Evolutionary conservation across 192 early-diverging fungal genomes (phyloP), one percentile per base, ranked within the genome.

Genomic region (Piromyces sp.): DNA sequence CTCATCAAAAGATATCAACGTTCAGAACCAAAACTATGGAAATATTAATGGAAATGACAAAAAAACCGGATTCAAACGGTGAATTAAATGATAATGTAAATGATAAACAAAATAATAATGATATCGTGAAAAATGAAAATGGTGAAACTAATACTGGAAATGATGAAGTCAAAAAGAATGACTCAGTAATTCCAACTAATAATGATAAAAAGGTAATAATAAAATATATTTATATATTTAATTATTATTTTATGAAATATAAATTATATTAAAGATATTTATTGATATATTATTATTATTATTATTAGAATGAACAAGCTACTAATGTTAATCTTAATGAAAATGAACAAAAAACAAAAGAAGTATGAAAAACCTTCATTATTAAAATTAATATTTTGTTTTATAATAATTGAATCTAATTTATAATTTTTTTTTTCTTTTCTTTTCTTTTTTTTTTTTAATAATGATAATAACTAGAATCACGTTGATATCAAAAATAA

Each of bases 21-120:
- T 91, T 91, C 80, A 84, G 89, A 79, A 91, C 90, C 0, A 78
- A 80, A 30, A 87, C 86, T 78, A 82, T 90, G 12, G 85, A 87
- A 28, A 82, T 85, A 78, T 82, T 83, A 29, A 37, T 87, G 17
- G 87, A 87, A 28, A 79, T 30, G 30, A 80, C 83, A 6, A 38
- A 89, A 30, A 84, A 88, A 26, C 82, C 83, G 0, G 31, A 88
- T 7, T 17, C 78, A 17, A 83, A 79, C 80, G 79, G 40, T 68
- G 83, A 86, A 17, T n/a, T 79, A 80, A 78, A 80, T 81, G 19
- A 38, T n/a, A 17, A 5, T 0, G 5, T 11, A 6, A 38, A 26
- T 78, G 19, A 30, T 31, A 80, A 81, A 0, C 51, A 22, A 80
- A 81, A 38, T 29, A 79, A 58, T 79, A 22, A 79, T 79, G 82